These are phyloP conservation scores for Capsella rubella DNA, from an alignment of 441 rosid species.

Conservation along the genomic window DNA sequence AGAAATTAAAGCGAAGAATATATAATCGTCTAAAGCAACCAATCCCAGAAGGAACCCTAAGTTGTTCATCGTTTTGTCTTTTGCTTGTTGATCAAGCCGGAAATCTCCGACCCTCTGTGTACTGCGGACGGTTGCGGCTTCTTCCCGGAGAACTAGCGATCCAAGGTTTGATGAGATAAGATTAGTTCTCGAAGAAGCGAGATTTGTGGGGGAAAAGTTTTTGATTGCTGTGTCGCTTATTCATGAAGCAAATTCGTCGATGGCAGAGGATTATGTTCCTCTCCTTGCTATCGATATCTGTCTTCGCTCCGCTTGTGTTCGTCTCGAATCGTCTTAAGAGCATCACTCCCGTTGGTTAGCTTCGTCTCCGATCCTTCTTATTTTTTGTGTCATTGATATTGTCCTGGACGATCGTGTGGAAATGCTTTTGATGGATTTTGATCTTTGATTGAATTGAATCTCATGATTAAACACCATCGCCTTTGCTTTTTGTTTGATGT, in stretches of 20 bases:
- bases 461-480: conserved; percentile 14
- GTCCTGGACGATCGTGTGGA: conserved; percentile 17
- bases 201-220: background rate
- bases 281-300: conserved; percentile 70
- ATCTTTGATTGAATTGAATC: conserved; percentile 23
- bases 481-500: conserved; percentile 13
- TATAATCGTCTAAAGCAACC: conserved; percentile 16
- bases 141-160: conserved; percentile 52
- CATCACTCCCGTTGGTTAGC: conserved; percentile 63
- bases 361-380: conserved; percentile 37
- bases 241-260: conserved; percentile 74
- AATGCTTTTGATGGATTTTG: conserved; percentile 1
- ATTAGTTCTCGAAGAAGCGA: conserved; percentile 3
- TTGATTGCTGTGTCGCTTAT: conserved; percentile 28
- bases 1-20: conserved; percentile 32
- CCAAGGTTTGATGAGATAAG: conserved; percentile 33
- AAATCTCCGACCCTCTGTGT: conserved; percentile 31
- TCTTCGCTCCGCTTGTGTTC: conserved; percentile 73
- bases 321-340: conserved; percentile 59
- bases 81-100: conserved; percentile 48
- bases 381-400: background rate
- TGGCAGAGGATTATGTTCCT: conserved; percentile 90
- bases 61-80: background rate
- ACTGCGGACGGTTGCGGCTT: too few relatives aligned
- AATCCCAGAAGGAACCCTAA: conserved; percentile 49